These are phyloP conservation scores for Ensete glaucum DNA, from an alignment of 176 grass and related monocot genomes.

Conservation along the genomic window DNA sequence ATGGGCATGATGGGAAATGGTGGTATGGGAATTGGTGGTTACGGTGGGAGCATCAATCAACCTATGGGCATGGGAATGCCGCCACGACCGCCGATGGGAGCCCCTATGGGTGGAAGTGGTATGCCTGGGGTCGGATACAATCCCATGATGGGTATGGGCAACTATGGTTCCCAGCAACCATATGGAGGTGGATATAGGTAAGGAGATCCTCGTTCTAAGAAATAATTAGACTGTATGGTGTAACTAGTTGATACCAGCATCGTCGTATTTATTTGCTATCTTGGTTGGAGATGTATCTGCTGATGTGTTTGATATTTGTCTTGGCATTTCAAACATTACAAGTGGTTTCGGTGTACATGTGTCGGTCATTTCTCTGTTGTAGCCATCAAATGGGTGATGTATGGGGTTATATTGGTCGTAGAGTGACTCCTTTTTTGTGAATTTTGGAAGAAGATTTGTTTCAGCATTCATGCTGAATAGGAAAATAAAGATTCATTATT, in stretches of 20 bases:
- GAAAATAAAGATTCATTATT: slow-evolving; percentile 34
- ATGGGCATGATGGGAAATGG: slow-evolving; percentile 20
- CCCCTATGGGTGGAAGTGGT: slow-evolving; percentile 37
- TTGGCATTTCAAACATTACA: slow-evolving; percentile 7
- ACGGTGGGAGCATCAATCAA: not conserved
- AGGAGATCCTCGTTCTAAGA: slow-evolving; percentile 10
- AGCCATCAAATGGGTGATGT: not conserved
- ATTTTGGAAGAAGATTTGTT: slow-evolving; percentile 38
- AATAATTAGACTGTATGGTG: slow-evolving; percentile 5
- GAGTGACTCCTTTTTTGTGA: slow-evolving; percentile 21
- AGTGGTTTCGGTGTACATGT: slow-evolving; percentile 28
- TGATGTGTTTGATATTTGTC: not conserved
- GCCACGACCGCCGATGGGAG: slow-evolving; percentile 51
- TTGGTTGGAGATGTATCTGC: not conserved
- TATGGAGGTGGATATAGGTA: slow-evolving; percentile 78
- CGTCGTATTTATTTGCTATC: not conserved
- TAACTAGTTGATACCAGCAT: not conserved
- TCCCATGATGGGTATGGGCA: slow-evolving; percentile 47
- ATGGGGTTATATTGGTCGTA: slow-evolving; percentile 12
- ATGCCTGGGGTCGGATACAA: slow-evolving; percentile 66
- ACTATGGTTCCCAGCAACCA: slow-evolving; percentile 58
- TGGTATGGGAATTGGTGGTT: slow-evolving; percentile 39
- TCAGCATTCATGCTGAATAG: slow-evolving; percentile 51
- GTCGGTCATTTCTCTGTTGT: not conserved
- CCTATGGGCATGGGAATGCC: slow-evolving; percentile 48